Evolutionary conservation across 345 rosid species (phyloP), one percentile per base, ranked within the genome.

Genomic region (Populus tremula): DNA sequence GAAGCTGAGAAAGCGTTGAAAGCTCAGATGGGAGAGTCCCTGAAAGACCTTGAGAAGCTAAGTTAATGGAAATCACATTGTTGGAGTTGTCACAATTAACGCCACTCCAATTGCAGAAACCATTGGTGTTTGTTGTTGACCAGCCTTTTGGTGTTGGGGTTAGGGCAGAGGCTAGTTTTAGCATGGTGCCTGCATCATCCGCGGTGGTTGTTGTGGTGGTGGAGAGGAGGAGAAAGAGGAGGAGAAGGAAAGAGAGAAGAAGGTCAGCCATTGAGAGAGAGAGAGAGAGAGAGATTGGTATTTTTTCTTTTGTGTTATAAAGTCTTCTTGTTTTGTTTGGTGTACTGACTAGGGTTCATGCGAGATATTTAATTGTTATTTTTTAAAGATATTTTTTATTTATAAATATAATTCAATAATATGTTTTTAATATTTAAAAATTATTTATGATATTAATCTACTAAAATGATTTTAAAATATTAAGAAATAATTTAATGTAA

Each of bases 81-180:
- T 73, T 66, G 5, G 86, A 80, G 63, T 78, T 45, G 77, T 86
- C 88, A 64, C 97, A 93, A 2, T 0, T 23, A 50, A 93, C 68
- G 80, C 95, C 93, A 0, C 12, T 13, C 98, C 98, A 94, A 0
- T 27, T 5, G 81, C 98, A 94, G 83, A 54, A 84, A 50, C 27
- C 79, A 53, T 69, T 8, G 7, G 87, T 79, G 27, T 85, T 78
- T 10, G 73, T 59, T 35, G 86, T 45, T 1, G 93, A 88, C 98
- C 98, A 93, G 17, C 79, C 84, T 8, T 84, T 35, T 18, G 98
- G 97, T 3, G 86, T 39, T 2, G 89, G 84, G 13, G 5, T n/a
- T n/a, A 93, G 81, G 10, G 91, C 78, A 23, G 80, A 53, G 45
- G 93, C 87, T 6, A 94, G 73, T 31, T 80, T 74, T 35, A 85